phyloP scores from a whole-genome alignment of 768 basidiomycete species.

The Cubamyces sp. region DNA sequence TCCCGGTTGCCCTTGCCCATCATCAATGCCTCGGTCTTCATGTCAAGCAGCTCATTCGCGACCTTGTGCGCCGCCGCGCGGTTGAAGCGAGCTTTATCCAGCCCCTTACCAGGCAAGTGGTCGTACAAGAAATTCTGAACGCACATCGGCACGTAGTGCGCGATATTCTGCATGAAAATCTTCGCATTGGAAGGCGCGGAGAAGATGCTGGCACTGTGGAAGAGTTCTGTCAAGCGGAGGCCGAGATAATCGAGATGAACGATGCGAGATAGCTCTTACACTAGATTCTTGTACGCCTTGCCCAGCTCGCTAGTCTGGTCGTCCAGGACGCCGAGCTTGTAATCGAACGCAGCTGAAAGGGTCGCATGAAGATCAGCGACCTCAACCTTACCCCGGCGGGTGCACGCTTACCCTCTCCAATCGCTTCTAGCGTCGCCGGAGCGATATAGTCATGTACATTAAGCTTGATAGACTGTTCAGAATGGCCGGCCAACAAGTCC shows the following conservation, averaged over 20 bases:
- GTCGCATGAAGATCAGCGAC: background rate
- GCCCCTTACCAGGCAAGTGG: constrained; percentile 46
- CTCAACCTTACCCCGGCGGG: background rate
- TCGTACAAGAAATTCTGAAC: constrained; percentile 50
- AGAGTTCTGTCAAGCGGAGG: background rate
- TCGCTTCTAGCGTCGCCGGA: constrained; percentile 43
- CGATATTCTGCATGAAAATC: constrained; percentile 52
- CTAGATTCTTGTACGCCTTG: constrained; percentile 54
- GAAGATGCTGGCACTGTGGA: constrained; percentile 49
- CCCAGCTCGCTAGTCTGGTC: constrained; percentile 55
- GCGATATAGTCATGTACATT: constrained; percentile 53
- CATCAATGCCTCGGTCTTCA: constrained; percentile 51
- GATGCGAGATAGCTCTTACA: constrained; percentile 22
- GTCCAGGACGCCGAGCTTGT: constrained; percentile 57
- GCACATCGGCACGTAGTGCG: constrained; percentile 46
- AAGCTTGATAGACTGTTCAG: constrained; percentile 45
- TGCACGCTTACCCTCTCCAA: constrained; percentile 39
- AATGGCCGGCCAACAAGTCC: constrained; percentile 49
- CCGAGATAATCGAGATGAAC: background rate
- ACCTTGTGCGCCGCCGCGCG: constrained; percentile 36
- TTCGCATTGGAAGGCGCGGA: constrained; percentile 49
- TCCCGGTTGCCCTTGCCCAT: constrained; percentile 56
- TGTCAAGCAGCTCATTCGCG: constrained; percentile 49
- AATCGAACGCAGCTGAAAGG: constrained; percentile 42
- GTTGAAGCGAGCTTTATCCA: constrained; percentile 42